Base-by-base conservation (phyloP, 345 rosid genomes). In the Aethionema arabicum region DNA sequence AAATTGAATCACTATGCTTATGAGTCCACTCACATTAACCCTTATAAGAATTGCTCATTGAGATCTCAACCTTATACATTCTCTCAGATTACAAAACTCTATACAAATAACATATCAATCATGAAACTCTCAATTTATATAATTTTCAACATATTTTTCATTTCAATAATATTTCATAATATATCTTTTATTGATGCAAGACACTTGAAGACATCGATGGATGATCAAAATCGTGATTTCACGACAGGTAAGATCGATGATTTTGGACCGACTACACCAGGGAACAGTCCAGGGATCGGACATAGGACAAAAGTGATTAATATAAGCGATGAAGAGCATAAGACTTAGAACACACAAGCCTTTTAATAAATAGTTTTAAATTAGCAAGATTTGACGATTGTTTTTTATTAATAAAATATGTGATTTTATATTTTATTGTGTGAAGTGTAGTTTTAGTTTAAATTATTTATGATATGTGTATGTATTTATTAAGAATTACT, bases 201-300 rank as follows among this genome's bases (percentile, higher is more conserved):
- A 56, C 33, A 40, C 40, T 49, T 70, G 59, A 51, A 16, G 35
- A 13, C 46, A 70, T 11, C 27, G 5, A 13, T 39, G 11, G 42
- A 40, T 52, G 55, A 42, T 47, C 66, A 11, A 9, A 52, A 68
- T 59, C 67, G 32, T 54, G 56, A 69, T 39, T 46, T 53, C 32
- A 39, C 63, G 15, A 56, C 70, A 29, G 49, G 67, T 11, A 12
- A 48, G 32, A 32, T 53, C 7, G 72, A 72, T 32, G 74, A 63
- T 64, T 72, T 72, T 55, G 65, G 67, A 42, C 78, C 83, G 11
- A 72, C 78, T 9, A 15, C 52, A 9, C 83, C 81, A 3, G 80
- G 81, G 21, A 75, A 77, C 39, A 72, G 78, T 38, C 83, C 83
- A 0, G 75, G 81, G 11, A 70, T 76, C 47, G 83, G 81, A 16